Evolutionary conservation across 805 yeast genomes (phyloP).

Genomic region (Candida yuanshanica): DNA sequence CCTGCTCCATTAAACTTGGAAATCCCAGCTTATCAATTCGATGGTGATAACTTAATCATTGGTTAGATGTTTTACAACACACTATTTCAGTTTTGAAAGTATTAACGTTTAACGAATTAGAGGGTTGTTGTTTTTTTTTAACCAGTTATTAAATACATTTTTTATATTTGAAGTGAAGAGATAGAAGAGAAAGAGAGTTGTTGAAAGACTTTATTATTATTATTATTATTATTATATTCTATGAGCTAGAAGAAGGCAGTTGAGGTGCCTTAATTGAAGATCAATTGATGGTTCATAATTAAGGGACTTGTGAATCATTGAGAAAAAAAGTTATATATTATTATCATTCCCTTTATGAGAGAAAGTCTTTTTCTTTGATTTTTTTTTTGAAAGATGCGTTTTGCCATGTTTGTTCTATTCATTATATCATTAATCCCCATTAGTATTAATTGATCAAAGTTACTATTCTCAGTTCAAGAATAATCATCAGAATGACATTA

Average conservation of each 20-base stretch:
- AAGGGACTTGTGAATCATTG: neutral
- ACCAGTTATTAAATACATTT: neutral
- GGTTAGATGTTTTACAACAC: slow-evolving; percentile 66
- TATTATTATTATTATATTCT: neutral
- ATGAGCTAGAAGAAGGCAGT: too few species aligned
- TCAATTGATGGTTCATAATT: neutral
- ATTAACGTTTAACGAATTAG: neutral
- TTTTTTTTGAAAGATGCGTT: too few species aligned
- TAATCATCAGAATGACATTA: neutral
- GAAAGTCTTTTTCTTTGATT: neutral
- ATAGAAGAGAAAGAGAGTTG: too few species aligned
- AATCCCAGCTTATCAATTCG: slow-evolving; percentile 87
- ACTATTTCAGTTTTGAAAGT: neutral
- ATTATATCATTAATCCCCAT: too few species aligned
- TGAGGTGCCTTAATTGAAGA: neutral
- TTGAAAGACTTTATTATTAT: too few species aligned
- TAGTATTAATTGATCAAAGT: too few species aligned
- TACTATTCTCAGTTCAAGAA: neutral
- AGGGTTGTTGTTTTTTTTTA: neutral
- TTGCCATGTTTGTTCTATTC: too few species aligned
- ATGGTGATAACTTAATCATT: slow-evolving; percentile 75
- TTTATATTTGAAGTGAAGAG: neutral
- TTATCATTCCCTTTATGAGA: slow-evolving; percentile 1
- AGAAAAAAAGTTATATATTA: neutral
- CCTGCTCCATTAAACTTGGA: slow-evolving; percentile 99